Base-by-base conservation (phyloP, 73 alveolate genomes). In the Paraurostyla sp. region DNA sequence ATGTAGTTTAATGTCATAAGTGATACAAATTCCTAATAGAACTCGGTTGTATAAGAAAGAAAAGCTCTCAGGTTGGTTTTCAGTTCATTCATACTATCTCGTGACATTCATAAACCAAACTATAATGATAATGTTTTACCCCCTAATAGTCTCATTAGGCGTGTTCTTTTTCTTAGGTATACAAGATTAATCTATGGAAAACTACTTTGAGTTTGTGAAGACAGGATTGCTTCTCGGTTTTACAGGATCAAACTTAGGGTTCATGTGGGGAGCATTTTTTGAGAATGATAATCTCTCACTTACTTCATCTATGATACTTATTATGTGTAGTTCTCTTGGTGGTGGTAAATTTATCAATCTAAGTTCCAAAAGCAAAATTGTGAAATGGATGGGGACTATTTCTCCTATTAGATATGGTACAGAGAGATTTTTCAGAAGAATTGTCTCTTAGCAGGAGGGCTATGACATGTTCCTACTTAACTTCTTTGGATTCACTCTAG, bases 371-470 rank as follows among this genome's bases (percentile, higher is more conserved):
- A 51, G 68, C 0, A 1, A n/a, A n/a, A 43, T 20, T 25, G 71
- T 85, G 23, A 56, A 85, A 25, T 2, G 23, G 20, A 69, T 85
- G 7, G 41, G 49, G 20, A 2, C 20, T 38, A 18, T 71, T 0
- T 69, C 88, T 27, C 92, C 92, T 18, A 65, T 83, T 22, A 83
- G 92, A 45, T 83, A 83, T 83, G 92, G 80, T 9, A 62, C n/a
- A 0, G 92, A 83, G 36, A 33, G 76, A 15, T 23, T 29, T 27
- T 42, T 83, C 60, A 35, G 92, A 7, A 60, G 92, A 60, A 62
- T 83, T 15, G 45, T 45, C 22, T 73, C 87, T 25, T 13, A 73
- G 46, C 38, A 65, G 41, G 82, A 73, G n/a, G 73, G 30, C 11
- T 73, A 48, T 45, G 56, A 32, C 42, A 16, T 35, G 36, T 48